Evolutionary conservation across 257 asterid species (phyloP), one percentile per base, ranked within the genome.

Genomic region (Solanum ossicruentum): DNA sequence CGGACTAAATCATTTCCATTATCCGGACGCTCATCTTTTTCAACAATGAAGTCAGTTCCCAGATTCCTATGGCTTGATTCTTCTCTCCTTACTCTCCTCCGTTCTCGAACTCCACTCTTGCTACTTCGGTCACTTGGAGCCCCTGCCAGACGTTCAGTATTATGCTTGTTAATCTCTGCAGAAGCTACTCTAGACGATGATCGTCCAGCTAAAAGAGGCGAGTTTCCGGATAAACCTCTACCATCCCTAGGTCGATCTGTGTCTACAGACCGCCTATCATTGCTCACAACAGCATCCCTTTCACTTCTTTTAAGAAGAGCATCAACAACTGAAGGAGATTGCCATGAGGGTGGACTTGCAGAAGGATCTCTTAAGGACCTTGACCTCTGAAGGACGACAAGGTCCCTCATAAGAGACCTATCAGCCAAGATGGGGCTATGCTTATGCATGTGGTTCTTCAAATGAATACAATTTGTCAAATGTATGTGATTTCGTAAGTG

Each of bases 371-470:
- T 92, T 26, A 96, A 86, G 84, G 96, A 92, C 91, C 95, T 93
- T 7, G 98, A 93, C 79, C 92, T 92, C 87, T 93, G 98, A 84
- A 96, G 97, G 86, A 87, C 92, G 10, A 89, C 95, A 49, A 96
- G 98, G 80, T 93, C 98, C 93, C 98, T 92, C 94, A 92, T 92
- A 55, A 97, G 93, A 36, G 93, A 91, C 89, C 94, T 89, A 84
- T 97, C 97, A 51, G 90, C 88, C 87, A 94, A 80, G 17, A 94
- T 92, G 10, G 99, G 98, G 88, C 98, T 95, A 57, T 95, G 97
- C 92, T 95, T 97, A 86, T 94, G 98, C 94, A 95, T 97, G 84
- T 94, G 98, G 90, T 96, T 93, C 93, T 96, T 97, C 91, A 97
- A 88, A 90, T 97, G 99, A 92, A 97, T 95, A 92, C 99, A 97